Evolutionary conservation across 805 yeast genomes (phyloP).

Genomic region (Yamadazyma nakazawae): DNA sequence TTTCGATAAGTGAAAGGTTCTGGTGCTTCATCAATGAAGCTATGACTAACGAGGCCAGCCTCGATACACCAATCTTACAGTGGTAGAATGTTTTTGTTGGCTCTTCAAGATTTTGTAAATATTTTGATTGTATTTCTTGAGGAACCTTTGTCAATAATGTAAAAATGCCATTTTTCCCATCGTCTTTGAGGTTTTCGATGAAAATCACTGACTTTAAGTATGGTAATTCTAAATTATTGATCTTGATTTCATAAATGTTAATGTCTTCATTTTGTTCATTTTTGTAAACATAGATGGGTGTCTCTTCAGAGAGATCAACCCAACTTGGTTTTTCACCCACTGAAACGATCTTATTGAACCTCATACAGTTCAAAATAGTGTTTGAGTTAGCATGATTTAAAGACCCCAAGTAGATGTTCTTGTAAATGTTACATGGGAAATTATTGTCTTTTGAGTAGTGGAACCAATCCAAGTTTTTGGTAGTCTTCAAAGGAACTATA

Average conservation of each 20-base stretch:
- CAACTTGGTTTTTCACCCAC: conserved; percentile 37
- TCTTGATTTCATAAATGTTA: conserved; percentile 12
- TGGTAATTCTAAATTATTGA: conserved; percentile 11
- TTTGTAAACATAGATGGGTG: conserved; percentile 21
- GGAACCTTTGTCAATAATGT: conserved; percentile 30
- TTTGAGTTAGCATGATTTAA: conserved; percentile 31
- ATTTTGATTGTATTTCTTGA: conserved; percentile 24
- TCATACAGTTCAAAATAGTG: conserved; percentile 23
- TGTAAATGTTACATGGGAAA: conserved; percentile 31
- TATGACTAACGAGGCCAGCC: conserved; percentile 40
- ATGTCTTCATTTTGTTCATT: conserved; percentile 14
- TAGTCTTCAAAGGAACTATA: not conserved
- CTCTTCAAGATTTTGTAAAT: conserved; percentile 19
- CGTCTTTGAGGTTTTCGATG: conserved; percentile 35
- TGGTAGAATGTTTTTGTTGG: conserved; percentile 26
- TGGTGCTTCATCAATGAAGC: conserved; percentile 37
- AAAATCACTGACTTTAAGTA: conserved; percentile 18
- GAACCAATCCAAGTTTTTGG: conserved; percentile 30
- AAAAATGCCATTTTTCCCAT: conserved; percentile 34
- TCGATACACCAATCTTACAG: conserved; percentile 41
- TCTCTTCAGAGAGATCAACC: conserved; percentile 15
- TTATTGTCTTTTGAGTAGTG: conserved; percentile 27
- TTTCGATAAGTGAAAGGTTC: conserved; percentile 27
- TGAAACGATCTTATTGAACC: conserved; percentile 26
- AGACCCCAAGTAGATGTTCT: conserved; percentile 31